These are phyloP conservation scores for Ceratopteris richardii DNA, from an alignment of 75 land plant species.

Conservation along the genomic window DNA sequence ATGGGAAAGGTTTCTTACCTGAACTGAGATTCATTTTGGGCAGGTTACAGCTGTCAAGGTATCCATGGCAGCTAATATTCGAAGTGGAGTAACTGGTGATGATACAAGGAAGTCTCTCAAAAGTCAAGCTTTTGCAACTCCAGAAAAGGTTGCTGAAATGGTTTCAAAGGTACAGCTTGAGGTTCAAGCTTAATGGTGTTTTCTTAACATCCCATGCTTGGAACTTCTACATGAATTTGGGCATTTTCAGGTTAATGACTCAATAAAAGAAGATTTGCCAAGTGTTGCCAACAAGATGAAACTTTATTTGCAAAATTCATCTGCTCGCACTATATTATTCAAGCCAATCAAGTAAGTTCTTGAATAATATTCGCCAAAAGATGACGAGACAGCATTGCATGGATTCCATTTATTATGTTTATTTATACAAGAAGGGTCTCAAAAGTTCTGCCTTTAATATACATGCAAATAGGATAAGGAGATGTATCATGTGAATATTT, in stretches of 20 bases:
- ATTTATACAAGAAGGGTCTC: too few relatives aligned
- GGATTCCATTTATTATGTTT: too few relatives aligned
- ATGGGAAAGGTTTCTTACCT: too few relatives aligned
- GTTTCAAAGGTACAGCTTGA: constrained; percentile 48
- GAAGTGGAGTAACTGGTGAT: constrained; percentile 36
- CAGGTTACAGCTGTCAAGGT: constrained; percentile 89
- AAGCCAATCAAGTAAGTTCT: constrained; percentile 80
- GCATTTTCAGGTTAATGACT: constrained; percentile 40
- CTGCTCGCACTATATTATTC: constrained; percentile 80
- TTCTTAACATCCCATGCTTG: too few relatives aligned
- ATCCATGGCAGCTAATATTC: constrained; percentile 44
- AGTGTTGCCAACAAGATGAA: constrained; percentile 71
- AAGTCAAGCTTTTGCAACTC: constrained; percentile 90
- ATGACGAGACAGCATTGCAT: too few relatives aligned
- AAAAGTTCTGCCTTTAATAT: too few relatives aligned
- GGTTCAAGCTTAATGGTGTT: too few relatives aligned
- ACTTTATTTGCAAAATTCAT: constrained; percentile 76
- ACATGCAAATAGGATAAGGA: too few relatives aligned
- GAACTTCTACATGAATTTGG: not conserved
- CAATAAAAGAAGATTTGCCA: constrained; percentile 68
- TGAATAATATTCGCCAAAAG: too few relatives aligned
- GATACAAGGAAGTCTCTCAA: constrained; percentile 61
- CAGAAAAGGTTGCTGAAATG: constrained; percentile 90
- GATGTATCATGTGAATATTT: too few relatives aligned
- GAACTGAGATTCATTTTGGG: too few relatives aligned